Evolutionary conservation across 192 early-diverging fungal species (phyloP).

Genomic region (Mortierella claussenii): DNA sequence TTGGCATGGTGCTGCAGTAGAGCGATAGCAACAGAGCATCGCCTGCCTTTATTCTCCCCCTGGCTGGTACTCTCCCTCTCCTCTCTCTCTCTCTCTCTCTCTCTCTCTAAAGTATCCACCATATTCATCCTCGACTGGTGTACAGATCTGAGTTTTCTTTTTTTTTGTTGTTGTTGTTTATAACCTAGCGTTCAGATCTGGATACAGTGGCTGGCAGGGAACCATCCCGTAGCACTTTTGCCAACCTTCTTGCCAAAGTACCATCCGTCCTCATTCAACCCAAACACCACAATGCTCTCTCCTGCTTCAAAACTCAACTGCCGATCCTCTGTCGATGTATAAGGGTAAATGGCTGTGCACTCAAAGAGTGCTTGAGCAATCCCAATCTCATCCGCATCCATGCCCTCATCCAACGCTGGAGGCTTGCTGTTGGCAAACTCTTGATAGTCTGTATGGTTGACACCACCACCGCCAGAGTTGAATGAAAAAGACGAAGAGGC

Average conservation of each 20-base stretch:
- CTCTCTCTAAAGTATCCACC: too few relatives aligned
- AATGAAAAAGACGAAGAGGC: constrained; percentile 17
- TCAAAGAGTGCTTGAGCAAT: constrained; percentile 50
- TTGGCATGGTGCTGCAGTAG: too few relatives aligned
- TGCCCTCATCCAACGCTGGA: constrained; percentile 35
- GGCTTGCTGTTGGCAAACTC: constrained; percentile 22
- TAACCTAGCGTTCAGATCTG: constrained; percentile 21
- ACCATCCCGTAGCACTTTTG: constrained; percentile 39
- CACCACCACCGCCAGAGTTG: constrained; percentile 13
- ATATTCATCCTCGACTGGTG: too few relatives aligned
- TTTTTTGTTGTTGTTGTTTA: not conserved
- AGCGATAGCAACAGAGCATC: too few relatives aligned
- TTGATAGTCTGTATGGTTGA: constrained; percentile 22
- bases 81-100: too few relatives aligned
- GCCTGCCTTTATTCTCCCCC: too few relatives aligned
- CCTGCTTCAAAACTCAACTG: constrained; percentile 51
- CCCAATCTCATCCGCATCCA: constrained; percentile 48
- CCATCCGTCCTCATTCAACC: constrained; percentile 50
- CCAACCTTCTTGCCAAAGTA: constrained; percentile 54
- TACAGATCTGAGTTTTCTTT: not conserved
- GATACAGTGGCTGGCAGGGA: constrained; percentile 45
- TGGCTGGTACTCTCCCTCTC: too few relatives aligned
- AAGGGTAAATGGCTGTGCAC: constrained; percentile 44
- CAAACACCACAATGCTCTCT: constrained; percentile 51
- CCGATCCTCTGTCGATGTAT: constrained; percentile 35